Evolutionary conservation across 305 asterid genomes (phyloP), one percentile per base, ranked within the genome.

Genomic region (Rubia tinctorum): DNA sequence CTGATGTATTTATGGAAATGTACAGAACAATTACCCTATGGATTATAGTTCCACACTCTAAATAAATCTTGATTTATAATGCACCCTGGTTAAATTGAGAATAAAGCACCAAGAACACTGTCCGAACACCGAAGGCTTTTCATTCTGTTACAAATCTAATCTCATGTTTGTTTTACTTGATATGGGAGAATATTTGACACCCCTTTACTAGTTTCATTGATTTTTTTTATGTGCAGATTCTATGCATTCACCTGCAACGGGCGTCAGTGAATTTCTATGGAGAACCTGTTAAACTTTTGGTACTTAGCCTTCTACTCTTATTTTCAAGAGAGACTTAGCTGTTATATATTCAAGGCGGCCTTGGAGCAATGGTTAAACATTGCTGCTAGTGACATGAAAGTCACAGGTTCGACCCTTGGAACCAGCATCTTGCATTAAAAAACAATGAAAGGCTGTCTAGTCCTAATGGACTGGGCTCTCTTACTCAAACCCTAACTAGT

Each of bases 221-320:
- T n/a, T n/a, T 60, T 40, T 79, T 77, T 53, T 64, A 69, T 77
- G 71, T 76, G 89, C 96, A 94, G 98, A 89, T 94, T 86, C 82
- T 94, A 10, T 91, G 97, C 84, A 80, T 94, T 80, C 96, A 94
- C 84, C 84, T 94, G 66, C 99, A 91, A 80, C 97, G 97, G 44
- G 99, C 95, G 77, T 91, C 96, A 23, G 86, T 88, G 58, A 86
- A 91, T 79, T 47, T 86, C 74, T 78, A 87, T 70, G 99, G 97
- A 77, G 91, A 91, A 74, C 78, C 84, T 45, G 80, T 82, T 76
- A 94, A 94, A 81, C 90, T 90, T 85, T 81, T 65, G 96, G 98
- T 94, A 86, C 77, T 66, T 51, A n/a, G 4, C 47, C 51, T 70
- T 51, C 34, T 51, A 75, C 8, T 34, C 25, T 34, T 44, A 47